Base-by-base conservation (phyloP, 495 filamentous ascomycete genomes). In the Talaromyces wortmannii region DNA sequence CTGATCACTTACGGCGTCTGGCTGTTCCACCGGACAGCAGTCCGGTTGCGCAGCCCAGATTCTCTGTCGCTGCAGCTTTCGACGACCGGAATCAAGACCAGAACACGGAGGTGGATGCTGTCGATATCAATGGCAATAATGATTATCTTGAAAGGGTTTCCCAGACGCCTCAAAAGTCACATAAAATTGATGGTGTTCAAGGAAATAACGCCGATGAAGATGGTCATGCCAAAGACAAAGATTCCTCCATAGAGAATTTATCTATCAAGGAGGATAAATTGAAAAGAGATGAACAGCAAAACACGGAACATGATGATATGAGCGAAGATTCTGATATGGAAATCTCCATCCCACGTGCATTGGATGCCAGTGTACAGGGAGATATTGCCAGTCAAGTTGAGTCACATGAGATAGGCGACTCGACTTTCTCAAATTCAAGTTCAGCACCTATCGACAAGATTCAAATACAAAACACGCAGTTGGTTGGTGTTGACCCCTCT, bases 271-370 rank as follows among this genome's bases (percentile, higher is more conserved):
- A n/a, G n/a, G n/a, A n/a, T n/a, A n/a, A n/a, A n/a, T n/a, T 33
- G 16, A 18, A 6, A 11, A 8, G 32, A 16, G 7, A 15, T 13
- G n/a, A 50, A 10, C n/a, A 12, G 32, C n/a, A 16, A 18, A 32
- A n/a, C 16, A 11, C 36, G 8, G 40, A 45, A 45, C 15, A n/a
- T 31, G 42, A 11, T 45, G 43, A 53, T n/a, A n/a, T 13, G 4
- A 45, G 62, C 54, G 72, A 74, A 13, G 82, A 84, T 7, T 73
- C 72, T 3, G 72, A 74, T n/a, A 73, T 85, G 63, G 80, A 84
- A 45, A 61, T 78, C 12, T 71, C 74, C 61, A 64, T 80, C 5
- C 82, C 81, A 23, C 67, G 67, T 50, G 75, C 78, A 5, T 67
- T 83, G 12, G 68, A 64, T 16, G 67, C 53, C 51, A 61, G 48